Evolutionary conservation across 2,329 filamentous ascomycete genomes (phyloP).

Genomic region (Fusarium praegraminearum): DNA sequence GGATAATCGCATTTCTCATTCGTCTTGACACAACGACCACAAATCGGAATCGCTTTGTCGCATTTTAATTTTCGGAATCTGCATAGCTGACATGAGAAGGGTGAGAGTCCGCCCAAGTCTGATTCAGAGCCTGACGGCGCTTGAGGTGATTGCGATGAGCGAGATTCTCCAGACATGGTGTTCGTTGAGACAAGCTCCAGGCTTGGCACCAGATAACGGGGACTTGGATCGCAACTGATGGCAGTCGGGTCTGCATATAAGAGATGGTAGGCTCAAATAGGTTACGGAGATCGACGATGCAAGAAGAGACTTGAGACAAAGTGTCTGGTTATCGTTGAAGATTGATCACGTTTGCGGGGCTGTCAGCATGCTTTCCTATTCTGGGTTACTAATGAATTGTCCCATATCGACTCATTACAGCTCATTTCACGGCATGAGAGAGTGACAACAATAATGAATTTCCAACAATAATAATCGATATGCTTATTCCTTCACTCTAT

Average conservation of each 20-base stretch:
- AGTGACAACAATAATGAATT: accelerated
- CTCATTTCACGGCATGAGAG: accelerated
- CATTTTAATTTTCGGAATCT: conserved; percentile 33
- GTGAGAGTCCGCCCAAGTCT: conserved; percentile 8
- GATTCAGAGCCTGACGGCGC: conserved; percentile 27
- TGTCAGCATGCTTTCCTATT: conserved; percentile 2
- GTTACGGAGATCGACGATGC: neutral
- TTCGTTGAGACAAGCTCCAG: too few relatives aligned
- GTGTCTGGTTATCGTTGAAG: neutral
- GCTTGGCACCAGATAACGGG: neutral
- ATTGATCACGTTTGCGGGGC: neutral
- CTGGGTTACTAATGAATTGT: neutral
- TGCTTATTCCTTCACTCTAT: too few relatives aligned
- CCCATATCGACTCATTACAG: neutral
- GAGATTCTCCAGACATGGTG: conserved; percentile 25
- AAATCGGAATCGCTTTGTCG: conserved; percentile 10
- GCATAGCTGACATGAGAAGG: conserved; percentile 27
- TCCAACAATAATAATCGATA: accelerated
- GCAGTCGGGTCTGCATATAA: accelerated
- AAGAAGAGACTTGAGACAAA: neutral
- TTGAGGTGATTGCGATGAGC: conserved; percentile 21
- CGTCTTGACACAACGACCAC: conserved; percentile 27
- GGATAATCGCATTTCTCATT: conserved; percentile 30
- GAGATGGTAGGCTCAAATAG: neutral
- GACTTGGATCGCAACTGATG: accelerated